Conservation (phyloP, 2,329 filamentous ascomycete genomes). For the Biscogniauxia marginata region DNA sequence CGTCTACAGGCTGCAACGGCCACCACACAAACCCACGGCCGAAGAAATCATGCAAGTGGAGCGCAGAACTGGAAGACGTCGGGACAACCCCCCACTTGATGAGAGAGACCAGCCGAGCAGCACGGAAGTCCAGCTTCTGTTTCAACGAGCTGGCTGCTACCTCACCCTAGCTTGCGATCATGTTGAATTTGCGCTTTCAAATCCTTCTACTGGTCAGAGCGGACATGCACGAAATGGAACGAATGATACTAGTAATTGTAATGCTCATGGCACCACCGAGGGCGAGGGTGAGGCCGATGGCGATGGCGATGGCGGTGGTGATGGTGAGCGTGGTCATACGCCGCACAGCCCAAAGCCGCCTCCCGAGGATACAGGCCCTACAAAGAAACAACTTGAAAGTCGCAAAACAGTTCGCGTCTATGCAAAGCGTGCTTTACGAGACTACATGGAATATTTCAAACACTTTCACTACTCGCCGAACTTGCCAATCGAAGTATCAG, state of each 20-base stretch:
- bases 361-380: conserved; percentile 15
- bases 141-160: conserved; percentile 73
- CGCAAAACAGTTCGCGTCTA: conserved; percentile 70
- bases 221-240: conserved; percentile 15
- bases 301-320: conserved; percentile 8
- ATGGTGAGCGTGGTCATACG: conserved; percentile 8
- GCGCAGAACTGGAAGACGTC: conserved; percentile 36
- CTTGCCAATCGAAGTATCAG: conserved; percentile 57
- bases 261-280: conserved; percentile 9
- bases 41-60: conserved; percentile 51
- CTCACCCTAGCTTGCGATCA: conserved; percentile 68
- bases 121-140: conserved; percentile 71
- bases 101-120: conserved; percentile 65
- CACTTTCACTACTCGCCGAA: conserved; percentile 78
- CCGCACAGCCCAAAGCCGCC: conserved; percentile 7
- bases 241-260: conserved; percentile 19
- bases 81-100: conserved; percentile 31
- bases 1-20: conserved; percentile 50
- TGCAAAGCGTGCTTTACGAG: conserved; percentile 73
- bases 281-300: conserved; percentile 3
- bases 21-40: conserved; percentile 48
- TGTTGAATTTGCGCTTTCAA: conserved; percentile 53
- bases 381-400: conserved; percentile 47
- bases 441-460: conserved; percentile 71
- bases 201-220: conserved; percentile 20